Base-by-base conservation (phyloP, 1,284 basidiomycete genomes). In the Cutaneotrichosporon cyanovorans region DNA sequence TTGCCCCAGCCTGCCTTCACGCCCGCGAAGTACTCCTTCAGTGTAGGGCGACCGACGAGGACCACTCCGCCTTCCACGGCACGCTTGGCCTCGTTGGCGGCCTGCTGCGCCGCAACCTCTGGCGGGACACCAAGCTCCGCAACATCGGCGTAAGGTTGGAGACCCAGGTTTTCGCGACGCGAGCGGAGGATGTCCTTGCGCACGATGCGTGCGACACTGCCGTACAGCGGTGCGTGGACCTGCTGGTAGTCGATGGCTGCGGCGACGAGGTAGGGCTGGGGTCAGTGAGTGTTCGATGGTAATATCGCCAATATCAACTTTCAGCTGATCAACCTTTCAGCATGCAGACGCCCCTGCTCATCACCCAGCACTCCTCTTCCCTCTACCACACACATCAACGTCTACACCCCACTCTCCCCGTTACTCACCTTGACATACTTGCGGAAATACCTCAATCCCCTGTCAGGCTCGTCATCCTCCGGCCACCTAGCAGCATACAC, bases 11-110 rank as follows among this genome's bases (percentile, higher is more conserved):
- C 93, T 42, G 79, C 76, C 60, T 80, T 80, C 43, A 97, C 66
- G 1, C 91, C 93, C 50, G 82, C 79, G 76, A 95, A 80, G 71
- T 88, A 97, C 73, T 98, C 93, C 73, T 97, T 98, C 68, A 92
- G 79, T 1, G 89, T 86, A 30, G 87, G 83, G 47, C 93, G 79
- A 7, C 95, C 95, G n/a, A 97, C 72, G 45, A 98, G 75, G 45
- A 97, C 76, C 35, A 83, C 77, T 1, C 90, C 92, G 5, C 90
- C 90, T 21, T 84, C 81, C 11, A 89, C 73, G 59, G 85, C 83
- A 30, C 80, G 77, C 51, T 78, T 70, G 8, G 77, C 78, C 46
- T 75, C 74, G 60, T 80, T 76, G 25, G 80, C 61, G 2, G 77
- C 78, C 18, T 81, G 76, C 40, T 78, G 76, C 1, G 77, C 80